Evolutionary conservation across 2,329 filamentous ascomycete species (phyloP), one percentile per base, ranked within the genome.

Genomic region (Albophoma yamanashiensis): DNA sequence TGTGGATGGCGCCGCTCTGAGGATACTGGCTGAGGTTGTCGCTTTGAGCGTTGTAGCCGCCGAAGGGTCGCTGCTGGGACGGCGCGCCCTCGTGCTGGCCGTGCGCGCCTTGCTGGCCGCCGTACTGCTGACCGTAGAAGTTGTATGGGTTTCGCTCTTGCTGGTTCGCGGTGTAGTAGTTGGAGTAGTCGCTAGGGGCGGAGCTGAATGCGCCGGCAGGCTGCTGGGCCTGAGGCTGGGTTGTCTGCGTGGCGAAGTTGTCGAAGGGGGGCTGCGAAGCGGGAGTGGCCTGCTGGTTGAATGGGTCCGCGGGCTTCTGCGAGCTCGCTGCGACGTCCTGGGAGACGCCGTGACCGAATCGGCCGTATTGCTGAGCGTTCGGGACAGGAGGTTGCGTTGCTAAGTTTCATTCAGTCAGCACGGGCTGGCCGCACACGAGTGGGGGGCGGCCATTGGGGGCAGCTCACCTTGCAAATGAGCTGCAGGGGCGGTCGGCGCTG

Each of bases 271-370:
- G 75, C 63, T 80, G 77, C 52, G 76, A 71, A 31, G 74, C 69
- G 9, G 78, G 73, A 20, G 76, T 73, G 64, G 84, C 81, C 71
- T 92, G 90, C 71, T 95, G 91, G 66, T 82, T 84, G 71, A 96
- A 97, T 0, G 90, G 84, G 71, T 97, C 93, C 74, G 92, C 92
- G 2, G 89, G 85, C 78, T 97, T 97, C 74, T 91, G 89, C 25
- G 83, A 78, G 52, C 84, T 76, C 31, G 60, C 62, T 12, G 81
- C 75, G 59, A 80, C 74, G 59, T 91, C 88, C 60, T 86, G 86
- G 40, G 81, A 73, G 59, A 78, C 79, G 58, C 80, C 70, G 68
- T 88, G 87, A 57, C 81, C 84, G 69, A 87, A 92, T 60, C 89
- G 87, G 61, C 83, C 84, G 68, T 86, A 92, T 68, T 89, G 85